Evolutionary conservation across 1,284 basidiomycete species (phyloP).

Genomic region (Sanghuangporus sanghuang): DNA sequence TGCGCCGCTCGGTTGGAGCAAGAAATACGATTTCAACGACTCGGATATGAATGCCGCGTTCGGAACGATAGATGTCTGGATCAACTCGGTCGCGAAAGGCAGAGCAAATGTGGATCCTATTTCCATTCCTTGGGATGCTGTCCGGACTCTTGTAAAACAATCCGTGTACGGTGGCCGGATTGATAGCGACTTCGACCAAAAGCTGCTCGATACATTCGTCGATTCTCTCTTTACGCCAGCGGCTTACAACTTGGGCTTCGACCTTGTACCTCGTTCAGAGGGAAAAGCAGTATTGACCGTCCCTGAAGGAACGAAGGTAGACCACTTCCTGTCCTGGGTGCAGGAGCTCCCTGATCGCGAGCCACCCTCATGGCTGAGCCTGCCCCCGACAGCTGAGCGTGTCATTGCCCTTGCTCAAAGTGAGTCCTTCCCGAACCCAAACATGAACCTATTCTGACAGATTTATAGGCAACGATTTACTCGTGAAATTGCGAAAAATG

Average conservation of each 20-base stretch:
- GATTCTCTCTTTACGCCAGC: slow-evolving; percentile 81
- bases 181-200: slow-evolving; percentile 92
- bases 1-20: slow-evolving; percentile 92
- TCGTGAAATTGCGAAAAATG: slow-evolving; percentile 89
- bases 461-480: slow-evolving; percentile 67
- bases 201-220: slow-evolving; percentile 87
- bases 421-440: slow-evolving; percentile 30
- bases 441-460: slow-evolving; percentile 18
- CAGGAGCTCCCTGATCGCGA: slow-evolving; percentile 83
- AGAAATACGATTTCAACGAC: slow-evolving; percentile 96
- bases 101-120: slow-evolving; percentile 87
- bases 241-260: slow-evolving; percentile 90
- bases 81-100: slow-evolving; percentile 76
- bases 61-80: slow-evolving; percentile 87
- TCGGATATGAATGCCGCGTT: slow-evolving; percentile 94
- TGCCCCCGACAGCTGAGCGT: slow-evolving; percentile 86
- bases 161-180: slow-evolving; percentile 92
- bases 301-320: slow-evolving; percentile 88
- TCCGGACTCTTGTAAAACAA: slow-evolving; percentile 87
- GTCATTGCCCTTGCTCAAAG: slow-evolving; percentile 90
- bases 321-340: slow-evolving; percentile 88
- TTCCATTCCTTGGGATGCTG: slow-evolving; percentile 88
- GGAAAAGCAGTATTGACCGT: slow-evolving; percentile 58
- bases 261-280: slow-evolving; percentile 68
- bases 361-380: slow-evolving; percentile 88